Evolutionary conservation across 768 basidiomycete genomes (phyloP).

Genomic region (Leccinellum albellum): DNA sequence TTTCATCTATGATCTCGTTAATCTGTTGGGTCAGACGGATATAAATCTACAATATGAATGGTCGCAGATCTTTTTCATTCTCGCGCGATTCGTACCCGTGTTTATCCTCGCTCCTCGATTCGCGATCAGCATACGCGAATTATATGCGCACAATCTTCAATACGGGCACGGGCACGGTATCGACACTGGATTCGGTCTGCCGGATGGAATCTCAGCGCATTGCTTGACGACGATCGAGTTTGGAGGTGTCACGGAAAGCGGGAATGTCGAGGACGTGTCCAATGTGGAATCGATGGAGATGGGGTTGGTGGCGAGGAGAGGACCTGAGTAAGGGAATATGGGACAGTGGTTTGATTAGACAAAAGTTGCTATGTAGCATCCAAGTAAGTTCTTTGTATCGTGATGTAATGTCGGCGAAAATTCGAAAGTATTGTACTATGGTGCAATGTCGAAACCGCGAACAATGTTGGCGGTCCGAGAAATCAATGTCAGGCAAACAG

Average conservation of each 20-base stretch:
- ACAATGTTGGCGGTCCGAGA: no score
- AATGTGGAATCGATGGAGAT: neutral
- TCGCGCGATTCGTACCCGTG: neutral
- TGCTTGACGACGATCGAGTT: neutral
- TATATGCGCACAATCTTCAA: neutral
- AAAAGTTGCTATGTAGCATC: no score
- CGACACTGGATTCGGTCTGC: neutral
- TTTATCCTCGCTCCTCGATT: neutral
- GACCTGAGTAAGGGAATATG: no score
- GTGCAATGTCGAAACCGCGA: no score
- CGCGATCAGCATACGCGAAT: neutral
- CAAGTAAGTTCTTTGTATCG: no score
- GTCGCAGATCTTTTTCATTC: neutral
- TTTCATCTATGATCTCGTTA: neutral
- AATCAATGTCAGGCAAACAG: no score
- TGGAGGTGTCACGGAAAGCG: neutral
- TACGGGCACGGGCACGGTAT: neutral
- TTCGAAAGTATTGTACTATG: no score
- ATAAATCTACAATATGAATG: neutral
- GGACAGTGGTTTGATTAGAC: no score
- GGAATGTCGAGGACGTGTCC: neutral
- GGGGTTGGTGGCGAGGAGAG: neutral
- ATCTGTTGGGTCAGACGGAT: neutral
- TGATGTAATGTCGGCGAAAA: no score
- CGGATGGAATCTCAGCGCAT: neutral